Evolutionary conservation across 768 basidiomycete species (phyloP).

Genomic region (Cytidiella melzeri): DNA sequence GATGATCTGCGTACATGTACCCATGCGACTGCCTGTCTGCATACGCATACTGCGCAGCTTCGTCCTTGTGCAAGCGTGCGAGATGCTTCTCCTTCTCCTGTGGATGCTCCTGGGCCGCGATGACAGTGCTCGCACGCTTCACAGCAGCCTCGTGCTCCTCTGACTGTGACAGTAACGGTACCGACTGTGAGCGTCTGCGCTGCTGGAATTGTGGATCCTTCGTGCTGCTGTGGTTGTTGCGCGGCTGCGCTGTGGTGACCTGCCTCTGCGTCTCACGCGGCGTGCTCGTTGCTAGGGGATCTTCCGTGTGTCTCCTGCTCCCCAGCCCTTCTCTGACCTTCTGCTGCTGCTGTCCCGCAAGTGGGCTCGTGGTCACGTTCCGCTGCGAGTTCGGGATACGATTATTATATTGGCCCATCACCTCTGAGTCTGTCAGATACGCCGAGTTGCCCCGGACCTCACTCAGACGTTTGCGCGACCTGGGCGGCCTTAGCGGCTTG

Average conservation of each 20-base stretch:
- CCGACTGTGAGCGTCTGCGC: constrained; percentile 28
- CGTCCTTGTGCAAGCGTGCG: constrained; percentile 1
- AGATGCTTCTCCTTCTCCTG: not conserved
- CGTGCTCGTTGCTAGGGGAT: not conserved
- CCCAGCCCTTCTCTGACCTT: not conserved
- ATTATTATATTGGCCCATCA: not conserved
- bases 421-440: constrained; percentile 21
- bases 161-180: constrained; percentile 14
- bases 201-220: constrained; percentile 16
- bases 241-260: not conserved
- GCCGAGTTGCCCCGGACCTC: constrained; percentile 12
- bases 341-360: no score
- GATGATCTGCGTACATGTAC: constrained; percentile 2
- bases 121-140: not conserved
- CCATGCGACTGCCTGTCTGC: constrained; percentile 26
- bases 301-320: no score
- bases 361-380: no score
- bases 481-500: constrained; percentile 19
- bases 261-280: not conserved
- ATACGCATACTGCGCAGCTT: constrained; percentile 20
- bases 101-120: not conserved
- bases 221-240: not conserved
- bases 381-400: not conserved
- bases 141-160: not conserved
- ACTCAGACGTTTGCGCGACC: constrained; percentile 14